These are phyloP conservation scores for Aspergillus taichungensis DNA, from an alignment of 495 filamentous ascomycete species.

Conservation along the genomic window DNA sequence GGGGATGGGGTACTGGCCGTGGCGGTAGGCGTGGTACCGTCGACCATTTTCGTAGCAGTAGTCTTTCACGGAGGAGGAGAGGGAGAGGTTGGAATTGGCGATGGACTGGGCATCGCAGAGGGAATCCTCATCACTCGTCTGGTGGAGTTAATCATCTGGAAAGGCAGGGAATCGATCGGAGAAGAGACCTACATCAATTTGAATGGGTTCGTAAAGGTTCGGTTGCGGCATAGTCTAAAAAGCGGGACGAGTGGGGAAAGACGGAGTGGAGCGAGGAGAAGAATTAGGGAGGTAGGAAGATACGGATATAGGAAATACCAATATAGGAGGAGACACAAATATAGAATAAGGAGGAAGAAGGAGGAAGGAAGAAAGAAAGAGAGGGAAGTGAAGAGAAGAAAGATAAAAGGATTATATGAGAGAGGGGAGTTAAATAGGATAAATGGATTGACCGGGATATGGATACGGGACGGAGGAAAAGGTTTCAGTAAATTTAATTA, in stretches of 20 bases:
- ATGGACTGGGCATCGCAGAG: conserved; percentile 30
- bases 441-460: neutral
- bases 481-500: too few species aligned
- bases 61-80: conserved; percentile 38
- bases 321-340: neutral
- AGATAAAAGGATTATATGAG: neutral
- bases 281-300: neutral
- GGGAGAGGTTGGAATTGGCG: conserved; percentile 31
- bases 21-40: conserved; percentile 51
- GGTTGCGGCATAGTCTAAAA: conserved; percentile 23
- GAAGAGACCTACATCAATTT: conserved; percentile 28
- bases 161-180: neutral
- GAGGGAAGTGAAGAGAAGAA: neutral
- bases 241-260: neutral
- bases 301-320: neutral
- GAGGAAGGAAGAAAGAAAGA: conserved; percentile 1
- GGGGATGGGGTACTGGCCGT: conserved; percentile 48
- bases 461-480: neutral
- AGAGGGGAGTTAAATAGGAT: neutral
- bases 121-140: conserved; percentile 38
- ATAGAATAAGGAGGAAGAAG: neutral
- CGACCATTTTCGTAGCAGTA: conserved; percentile 53
- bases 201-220: conserved; percentile 27
- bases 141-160: neutral
- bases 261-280: neutral